Evolutionary conservation across 345 rosid species (phyloP).

Genomic region (Kernera saxatilis): DNA sequence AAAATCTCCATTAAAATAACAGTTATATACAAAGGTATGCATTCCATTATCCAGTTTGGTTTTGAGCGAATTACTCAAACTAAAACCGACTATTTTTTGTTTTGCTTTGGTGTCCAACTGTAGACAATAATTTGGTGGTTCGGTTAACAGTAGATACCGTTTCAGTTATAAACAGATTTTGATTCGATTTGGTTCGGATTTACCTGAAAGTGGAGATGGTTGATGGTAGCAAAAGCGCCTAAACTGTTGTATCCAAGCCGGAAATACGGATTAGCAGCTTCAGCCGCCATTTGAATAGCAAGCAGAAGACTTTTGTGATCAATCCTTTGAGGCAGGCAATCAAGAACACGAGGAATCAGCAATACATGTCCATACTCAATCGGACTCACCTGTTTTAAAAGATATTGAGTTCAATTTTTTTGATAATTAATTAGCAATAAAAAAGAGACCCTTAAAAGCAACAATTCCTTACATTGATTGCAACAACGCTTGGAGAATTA

Average conservation of each 20-base stretch:
- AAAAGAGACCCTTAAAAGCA: neutral
- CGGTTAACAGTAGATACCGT: too few relatives aligned
- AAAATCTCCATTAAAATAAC: neutral
- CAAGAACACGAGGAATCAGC: constrained; percentile 75
- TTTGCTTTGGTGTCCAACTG: too few relatives aligned
- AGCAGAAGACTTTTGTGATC: constrained; percentile 81
- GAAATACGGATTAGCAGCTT: constrained; percentile 77
- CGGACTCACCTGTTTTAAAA: constrained; percentile 75
- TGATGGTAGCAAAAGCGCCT: constrained; percentile 97
- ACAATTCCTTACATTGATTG: constrained; percentile 62
- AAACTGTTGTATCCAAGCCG: constrained; percentile 94
- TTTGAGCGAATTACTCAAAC: neutral
- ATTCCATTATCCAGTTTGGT: neutral
- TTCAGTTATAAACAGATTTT: neutral
- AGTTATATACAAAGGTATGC: neutral
- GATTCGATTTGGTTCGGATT: neutral
- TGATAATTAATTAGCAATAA: neutral
- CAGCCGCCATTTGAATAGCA: constrained; percentile 76
- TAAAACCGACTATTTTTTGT: too few relatives aligned
- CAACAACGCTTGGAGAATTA: constrained; percentile 82
- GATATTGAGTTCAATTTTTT: neutral
- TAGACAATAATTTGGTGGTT: too few relatives aligned
- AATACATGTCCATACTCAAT: constrained; percentile 96
- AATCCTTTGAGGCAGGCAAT: constrained; percentile 93
- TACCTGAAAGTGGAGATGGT: constrained; percentile 99